These are phyloP conservation scores for Leccinum aurantiacum DNA, from an alignment of 768 basidiomycete genomes.

Conservation along the genomic window DNA sequence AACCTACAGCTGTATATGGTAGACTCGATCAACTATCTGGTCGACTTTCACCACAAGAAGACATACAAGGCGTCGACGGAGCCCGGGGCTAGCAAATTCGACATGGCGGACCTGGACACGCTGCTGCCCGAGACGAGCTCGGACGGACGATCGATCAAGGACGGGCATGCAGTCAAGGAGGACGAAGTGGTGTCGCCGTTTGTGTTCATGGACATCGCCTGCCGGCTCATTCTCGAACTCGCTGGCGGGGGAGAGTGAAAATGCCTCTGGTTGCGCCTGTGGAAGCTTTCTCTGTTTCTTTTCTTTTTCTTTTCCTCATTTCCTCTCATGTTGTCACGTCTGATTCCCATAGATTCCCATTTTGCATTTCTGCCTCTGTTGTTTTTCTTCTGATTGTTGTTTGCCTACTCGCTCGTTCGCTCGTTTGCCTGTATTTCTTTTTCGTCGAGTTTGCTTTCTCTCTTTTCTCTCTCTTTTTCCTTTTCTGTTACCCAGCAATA, in stretches of 20 bases:
- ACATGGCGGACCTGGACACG: constrained; percentile 46
- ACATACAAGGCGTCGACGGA: constrained; percentile 78
- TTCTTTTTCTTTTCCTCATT: not conserved
- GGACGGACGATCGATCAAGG: constrained; percentile 59
- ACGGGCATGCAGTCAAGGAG: constrained; percentile 39
- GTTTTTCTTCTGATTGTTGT: constrained; percentile 10
- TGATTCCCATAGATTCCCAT: constrained; percentile 15
- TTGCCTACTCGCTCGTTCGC: constrained; percentile 8
- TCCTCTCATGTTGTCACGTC: constrained; percentile 8
- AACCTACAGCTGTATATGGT: constrained; percentile 97
- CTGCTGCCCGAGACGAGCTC: constrained; percentile 48
- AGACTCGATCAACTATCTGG: constrained; percentile 92
- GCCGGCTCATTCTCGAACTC: constrained; percentile 88
- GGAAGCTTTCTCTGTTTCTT: not conserved
- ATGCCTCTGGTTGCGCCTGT: not conserved
- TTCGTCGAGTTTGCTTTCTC: not conserved
- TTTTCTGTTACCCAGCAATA: constrained; percentile 15
- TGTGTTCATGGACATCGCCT: constrained; percentile 96
- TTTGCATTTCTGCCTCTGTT: constrained; percentile 9
- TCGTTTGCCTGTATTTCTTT: constrained; percentile 5
- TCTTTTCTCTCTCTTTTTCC: not conserved
- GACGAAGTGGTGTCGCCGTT: constrained; percentile 83
- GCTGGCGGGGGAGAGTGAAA: constrained; percentile 61
- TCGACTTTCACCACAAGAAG: constrained; percentile 98
- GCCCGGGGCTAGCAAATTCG: constrained; percentile 67